A percentile compares a stretch with the other conserved stretches of the same genome.
Evolutionary conservation across 352 stramenopile species (phyloP).

Genomic region (Phytophthora fragariae): DNA sequence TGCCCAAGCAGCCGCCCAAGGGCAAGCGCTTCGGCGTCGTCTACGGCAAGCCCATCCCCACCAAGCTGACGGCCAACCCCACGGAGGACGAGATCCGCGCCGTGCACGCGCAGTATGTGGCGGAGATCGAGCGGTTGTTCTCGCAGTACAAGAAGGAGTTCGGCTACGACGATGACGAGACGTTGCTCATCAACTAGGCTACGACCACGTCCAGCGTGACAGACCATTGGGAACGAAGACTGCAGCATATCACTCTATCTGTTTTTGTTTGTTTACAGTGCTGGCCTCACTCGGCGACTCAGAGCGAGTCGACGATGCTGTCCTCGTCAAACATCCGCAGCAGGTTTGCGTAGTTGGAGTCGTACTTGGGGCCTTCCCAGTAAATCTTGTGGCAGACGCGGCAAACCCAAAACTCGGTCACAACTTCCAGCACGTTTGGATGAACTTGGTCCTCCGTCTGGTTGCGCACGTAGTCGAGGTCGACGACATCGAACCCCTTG

Average conservation of each 20-base stretch:
- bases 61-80: slow-evolving; percentile 61
- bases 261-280: background rate
- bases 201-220: background rate
- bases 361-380: slow-evolving; percentile 85
- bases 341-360: slow-evolving; percentile 67
- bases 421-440: slow-evolving; percentile 57
- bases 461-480: slow-evolving; percentile 55
- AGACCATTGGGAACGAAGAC: background rate
- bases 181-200: slow-evolving; percentile 64
- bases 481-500: slow-evolving; percentile 67
- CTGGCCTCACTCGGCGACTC: background rate
- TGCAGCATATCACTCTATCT: slow-evolving; percentile 5
- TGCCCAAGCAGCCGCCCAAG: slow-evolving; percentile 63
- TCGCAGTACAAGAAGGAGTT: slow-evolving; percentile 75
- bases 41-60: slow-evolving; percentile 74
- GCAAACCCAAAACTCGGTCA: slow-evolving; percentile 79
- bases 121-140: slow-evolving; percentile 71
- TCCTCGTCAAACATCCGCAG: slow-evolving; percentile 55
- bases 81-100: slow-evolving; percentile 63
- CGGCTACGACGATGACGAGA: slow-evolving; percentile 81
- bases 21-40: slow-evolving; percentile 79
- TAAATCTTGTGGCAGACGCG: slow-evolving; percentile 72
- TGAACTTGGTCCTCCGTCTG: slow-evolving; percentile 68
- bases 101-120: slow-evolving; percentile 67
- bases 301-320: slow-evolving; percentile 30